Base-by-base conservation (phyloP, 1,139 yeast species). In the Magnusiomyces starmeri region DNA sequence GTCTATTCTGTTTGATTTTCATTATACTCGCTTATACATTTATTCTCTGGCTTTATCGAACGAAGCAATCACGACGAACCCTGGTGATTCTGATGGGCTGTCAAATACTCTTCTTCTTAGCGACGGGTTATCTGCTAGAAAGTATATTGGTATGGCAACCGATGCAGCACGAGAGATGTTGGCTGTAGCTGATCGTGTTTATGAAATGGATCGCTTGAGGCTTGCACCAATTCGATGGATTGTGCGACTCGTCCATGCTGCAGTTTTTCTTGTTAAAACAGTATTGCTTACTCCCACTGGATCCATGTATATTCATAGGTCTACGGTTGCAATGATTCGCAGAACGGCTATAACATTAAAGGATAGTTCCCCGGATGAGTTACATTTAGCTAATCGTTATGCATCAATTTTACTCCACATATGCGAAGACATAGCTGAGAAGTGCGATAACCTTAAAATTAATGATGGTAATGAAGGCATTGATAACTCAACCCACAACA, bases 191-290 rank as follows among this genome's bases (percentile, higher is more conserved):
- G 80, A 80, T 52, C 71, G 95, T 43, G 82, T 87, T 2, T 88
- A 84, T 61, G 61, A 60, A 10, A 70, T 83, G 56, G 79, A 78
- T 56, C 70, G 83, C 72, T 70, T 87, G 51, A 73, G 82, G 56
- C 85, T 77, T 62, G 87, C 90, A 81, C 96, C 97, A 0, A 90
- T 88, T 14, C 73, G 96, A 57, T 89, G 96, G 96, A 82, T 85
- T 4, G 85, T 89, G 1, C 74, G 96, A 54, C 81, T 88, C 37
- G 90, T 90, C n/a, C 78, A 94, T 60, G 89, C 96, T 0, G 90
- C 88, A 6, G 94, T 96, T 2, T 90, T 89, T 64, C 77, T 90
- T 52, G 95, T 90, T 10, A 89, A 89, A 65, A 85, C 95, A 63
- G 83, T 85, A 16, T 58, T 66, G 49, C 59, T 67, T 24, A 62